phyloP scores from a whole-genome alignment of 1,284 basidiomycete genomes.

The Thecaphora frezii region DNA sequence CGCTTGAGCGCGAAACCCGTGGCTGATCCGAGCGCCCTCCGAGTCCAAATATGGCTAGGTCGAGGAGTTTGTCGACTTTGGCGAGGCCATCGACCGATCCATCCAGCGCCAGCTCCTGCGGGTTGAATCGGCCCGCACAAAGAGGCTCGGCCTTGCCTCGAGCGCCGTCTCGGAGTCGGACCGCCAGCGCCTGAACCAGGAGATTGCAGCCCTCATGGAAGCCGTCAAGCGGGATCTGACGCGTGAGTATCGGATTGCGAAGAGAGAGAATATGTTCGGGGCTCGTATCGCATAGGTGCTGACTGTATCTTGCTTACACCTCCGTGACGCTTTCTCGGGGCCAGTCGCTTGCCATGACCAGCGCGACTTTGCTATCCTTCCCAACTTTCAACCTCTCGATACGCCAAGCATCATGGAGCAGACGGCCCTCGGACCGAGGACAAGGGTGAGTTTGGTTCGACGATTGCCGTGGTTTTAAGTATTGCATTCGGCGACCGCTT shows the following conservation, averaged over 20 bases:
- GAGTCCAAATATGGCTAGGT: too few relatives aligned
- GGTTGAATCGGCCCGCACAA: conserved; percentile 24
- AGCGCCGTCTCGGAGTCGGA: neutral
- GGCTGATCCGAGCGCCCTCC: too few relatives aligned
- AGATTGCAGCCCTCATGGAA: conserved; percentile 3
- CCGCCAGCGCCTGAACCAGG: conserved; percentile 5
- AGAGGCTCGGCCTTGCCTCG: neutral
- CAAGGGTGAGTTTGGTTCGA: conserved; percentile 9
- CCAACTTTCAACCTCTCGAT: conserved; percentile 25
- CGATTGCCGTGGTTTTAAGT: neutral
- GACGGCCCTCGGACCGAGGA: conserved; percentile 19
- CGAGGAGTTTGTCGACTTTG: conserved; percentile 46
- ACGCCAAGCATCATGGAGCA: conserved; percentile 16
- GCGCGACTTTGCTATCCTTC: conserved; percentile 32
- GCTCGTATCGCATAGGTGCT: too few relatives aligned
- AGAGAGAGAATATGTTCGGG: too few relatives aligned
- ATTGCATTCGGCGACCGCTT: conserved; percentile 3
- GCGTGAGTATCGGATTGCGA: neutral
- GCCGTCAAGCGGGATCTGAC: conserved; percentile 13
- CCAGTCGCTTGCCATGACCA: conserved; percentile 20
- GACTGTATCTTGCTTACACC: too few relatives aligned
- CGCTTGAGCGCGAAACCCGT: too few relatives aligned
- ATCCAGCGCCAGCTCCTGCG: conserved; percentile 26
- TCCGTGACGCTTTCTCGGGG: too few relatives aligned
- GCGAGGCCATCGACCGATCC: conserved; percentile 32